Evolutionary conservation across 352 stramenopile genomes (phyloP).

Genomic region (Globisporangium abappressorium): DNA sequence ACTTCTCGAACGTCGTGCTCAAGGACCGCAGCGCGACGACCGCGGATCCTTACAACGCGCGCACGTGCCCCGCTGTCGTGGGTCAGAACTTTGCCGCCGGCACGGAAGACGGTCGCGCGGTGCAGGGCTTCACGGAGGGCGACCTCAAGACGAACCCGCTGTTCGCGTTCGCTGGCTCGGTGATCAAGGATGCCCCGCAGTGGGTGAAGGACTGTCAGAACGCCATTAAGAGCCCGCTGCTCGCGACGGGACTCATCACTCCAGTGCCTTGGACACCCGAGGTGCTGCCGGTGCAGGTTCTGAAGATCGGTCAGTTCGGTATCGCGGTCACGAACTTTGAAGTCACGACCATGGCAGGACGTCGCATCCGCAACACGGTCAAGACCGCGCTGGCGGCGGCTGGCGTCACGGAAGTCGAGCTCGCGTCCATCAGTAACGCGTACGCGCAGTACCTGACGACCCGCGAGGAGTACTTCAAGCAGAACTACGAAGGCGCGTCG

Average conservation of each 20-base stretch:
- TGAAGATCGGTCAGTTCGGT: slow-evolving; percentile 54
- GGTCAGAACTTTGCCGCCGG: slow-evolving; percentile 54
- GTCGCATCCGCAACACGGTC: slow-evolving; percentile 44
- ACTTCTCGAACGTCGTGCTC: slow-evolving; percentile 45
- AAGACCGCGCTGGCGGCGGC: slow-evolving; percentile 21
- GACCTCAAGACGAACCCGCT: slow-evolving; percentile 36
- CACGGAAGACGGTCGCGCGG: slow-evolving; percentile 40
- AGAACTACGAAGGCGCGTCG: slow-evolving; percentile 72
- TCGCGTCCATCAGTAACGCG: slow-evolving; percentile 50
- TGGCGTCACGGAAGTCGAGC: slow-evolving; percentile 43
- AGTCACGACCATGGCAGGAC: slow-evolving; percentile 56
- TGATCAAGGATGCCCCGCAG: slow-evolving; percentile 29
- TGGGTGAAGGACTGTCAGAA: slow-evolving; percentile 45
- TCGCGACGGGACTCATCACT: slow-evolving; percentile 40
- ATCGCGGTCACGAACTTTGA: slow-evolving; percentile 59
- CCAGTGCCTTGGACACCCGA: slow-evolving; percentile 42
- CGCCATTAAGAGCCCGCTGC: slow-evolving; percentile 33
- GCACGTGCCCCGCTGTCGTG: slow-evolving; percentile 44
- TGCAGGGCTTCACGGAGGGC: slow-evolving; percentile 35
- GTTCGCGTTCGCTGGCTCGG: slow-evolving; percentile 20
- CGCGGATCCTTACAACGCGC: slow-evolving; percentile 25
- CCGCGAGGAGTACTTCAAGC: slow-evolving; percentile 53
- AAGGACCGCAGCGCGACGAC: slow-evolving; percentile 20
- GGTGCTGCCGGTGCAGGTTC: slow-evolving; percentile 50
- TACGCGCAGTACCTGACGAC: slow-evolving; percentile 69